Evolutionary conservation across 805 yeast species (phyloP), one percentile per base, ranked within the genome.

Genomic region (Kurtzmaniella fragi): DNA sequence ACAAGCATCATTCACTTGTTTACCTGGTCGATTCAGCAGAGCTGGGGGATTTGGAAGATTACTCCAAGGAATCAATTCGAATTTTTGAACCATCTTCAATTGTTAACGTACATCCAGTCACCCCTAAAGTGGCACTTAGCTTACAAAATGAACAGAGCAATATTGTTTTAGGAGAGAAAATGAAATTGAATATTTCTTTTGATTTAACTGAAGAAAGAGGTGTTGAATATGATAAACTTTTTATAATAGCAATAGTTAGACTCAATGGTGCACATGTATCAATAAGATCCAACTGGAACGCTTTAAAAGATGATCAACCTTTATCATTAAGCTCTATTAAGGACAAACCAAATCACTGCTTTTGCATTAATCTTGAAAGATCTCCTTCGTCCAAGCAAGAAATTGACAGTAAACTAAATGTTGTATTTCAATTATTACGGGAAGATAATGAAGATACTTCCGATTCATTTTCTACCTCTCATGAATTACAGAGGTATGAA

Each of bases 301-400:
- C 37, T 5, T 41, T 60, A 32, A 68, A 68, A 42, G 74, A 68
- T 42, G 74, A 68, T 35, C 70, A 64, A 41, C 56, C 66, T 1
- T 44, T 67, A 31, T 50, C 52, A 17, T 34, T 67, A 25, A 38
- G 45, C 4, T 42, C 42, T 1, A 38, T 52, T 4, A 36, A 7
- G 32, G 32, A 8, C 3, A 32, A 13, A 1, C 48, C 64, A 29
- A 49, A 54, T 20, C 25, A 20, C 8, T 20, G 7, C 8, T 20
- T 20, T 8, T 20, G 8, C 8, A 42, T 63, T 11, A 43, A 47
- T n/a, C 43, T 62, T 17, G 51, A 49, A 33, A 47, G 48, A 13
- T 45, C 50, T 8, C 56, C 59, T 12, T 46, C 53, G 25, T 37
- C 44, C 15, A 39, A 34, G 20, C 28, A 41, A 33, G 31, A 39